Conservation (phyloP, 83 land plant species). For the Picea engelmannii region DNA sequence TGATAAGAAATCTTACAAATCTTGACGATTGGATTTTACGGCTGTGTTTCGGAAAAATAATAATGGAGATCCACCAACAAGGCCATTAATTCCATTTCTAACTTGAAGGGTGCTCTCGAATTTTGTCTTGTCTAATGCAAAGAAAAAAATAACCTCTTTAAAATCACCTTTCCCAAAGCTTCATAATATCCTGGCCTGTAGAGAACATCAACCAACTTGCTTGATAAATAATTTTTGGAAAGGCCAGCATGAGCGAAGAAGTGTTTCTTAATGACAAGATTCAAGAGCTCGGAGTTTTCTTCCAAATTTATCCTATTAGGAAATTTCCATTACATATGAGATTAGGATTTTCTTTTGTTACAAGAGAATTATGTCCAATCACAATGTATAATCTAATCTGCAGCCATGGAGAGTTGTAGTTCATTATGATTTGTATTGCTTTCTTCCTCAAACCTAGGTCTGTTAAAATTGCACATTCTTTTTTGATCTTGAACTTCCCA, state of each 20-base stretch:
- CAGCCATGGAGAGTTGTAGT: constrained; percentile 73
- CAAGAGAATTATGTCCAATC: constrained; percentile 66
- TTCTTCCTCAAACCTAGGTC: constrained; percentile 73
- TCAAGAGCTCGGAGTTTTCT: constrained; percentile 46
- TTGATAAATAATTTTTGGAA: too few species aligned
- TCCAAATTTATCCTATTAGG: constrained; percentile 25
- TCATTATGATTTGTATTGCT: constrained; percentile 52
- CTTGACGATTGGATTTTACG: too few species aligned
- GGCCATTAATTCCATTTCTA: constrained; percentile 74
- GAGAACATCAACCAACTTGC: constrained; percentile 60
- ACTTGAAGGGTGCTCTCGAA: constrained; percentile 27
- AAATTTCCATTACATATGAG: neutral
- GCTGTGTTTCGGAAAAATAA: constrained; percentile 5
- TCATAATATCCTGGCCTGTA: constrained; percentile 72
- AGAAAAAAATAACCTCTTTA: constrained; percentile 74
- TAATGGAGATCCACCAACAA: constrained; percentile 83
- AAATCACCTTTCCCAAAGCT: constrained; percentile 60
- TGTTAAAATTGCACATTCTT: constrained; percentile 62
- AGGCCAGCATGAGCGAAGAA: constrained; percentile 46
- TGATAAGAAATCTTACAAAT: too few species aligned
- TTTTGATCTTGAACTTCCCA: constrained; percentile 78
- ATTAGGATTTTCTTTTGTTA: constrained; percentile 19
- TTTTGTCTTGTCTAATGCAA: constrained; percentile 71
- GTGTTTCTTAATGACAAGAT: constrained; percentile 61
- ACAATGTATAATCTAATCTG: constrained; percentile 68